Percentiles rank a stretch among this genome's conserved stretches.
Conservation (phyloP, 805 yeast genomes). For the Blastobotrys mokoenaii region DNA sequence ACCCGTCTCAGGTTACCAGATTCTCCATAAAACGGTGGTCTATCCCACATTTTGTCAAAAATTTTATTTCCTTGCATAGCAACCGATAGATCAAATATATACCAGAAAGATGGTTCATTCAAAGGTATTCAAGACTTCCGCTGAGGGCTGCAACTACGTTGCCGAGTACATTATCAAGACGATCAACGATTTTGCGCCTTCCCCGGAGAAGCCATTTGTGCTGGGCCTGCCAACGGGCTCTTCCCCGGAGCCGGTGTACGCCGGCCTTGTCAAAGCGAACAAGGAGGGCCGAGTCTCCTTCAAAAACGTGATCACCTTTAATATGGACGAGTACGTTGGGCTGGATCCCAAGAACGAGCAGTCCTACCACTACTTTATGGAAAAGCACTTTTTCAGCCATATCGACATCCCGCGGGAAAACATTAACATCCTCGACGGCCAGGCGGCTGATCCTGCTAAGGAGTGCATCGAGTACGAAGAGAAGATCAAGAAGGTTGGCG, state of each 20-base stretch:
- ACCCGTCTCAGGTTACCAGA: no score
- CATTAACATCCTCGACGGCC: conserved; percentile 48
- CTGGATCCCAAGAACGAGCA: conserved; percentile 40
- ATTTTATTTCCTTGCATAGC: no score
- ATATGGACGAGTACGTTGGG: conserved; percentile 54
- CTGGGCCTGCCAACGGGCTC: conserved; percentile 56
- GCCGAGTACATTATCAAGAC: conserved; percentile 39
- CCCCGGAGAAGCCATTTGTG: conserved; percentile 37
- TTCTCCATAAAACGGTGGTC: no score
- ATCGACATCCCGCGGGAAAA: conserved; percentile 44
- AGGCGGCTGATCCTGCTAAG: conserved; percentile 35
- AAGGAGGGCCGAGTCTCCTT: conserved; percentile 37
- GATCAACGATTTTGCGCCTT: conserved; percentile 40
- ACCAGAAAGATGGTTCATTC: not conserved
- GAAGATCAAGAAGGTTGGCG: conserved; percentile 39
- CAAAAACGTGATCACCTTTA: conserved; percentile 48
- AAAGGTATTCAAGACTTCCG: not conserved
- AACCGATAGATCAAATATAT: no score
- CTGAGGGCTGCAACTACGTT: conserved; percentile 26
- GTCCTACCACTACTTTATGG: conserved; percentile 53
- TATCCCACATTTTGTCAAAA: no score
- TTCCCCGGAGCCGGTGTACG: conserved; percentile 49
- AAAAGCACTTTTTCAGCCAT: conserved; percentile 46
- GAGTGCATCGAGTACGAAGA: conserved; percentile 45
- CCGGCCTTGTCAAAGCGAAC: conserved; percentile 37